phyloP scores from a whole-genome alignment of 164 flowering plant genomes.

The Vitis amurensis region DNA sequence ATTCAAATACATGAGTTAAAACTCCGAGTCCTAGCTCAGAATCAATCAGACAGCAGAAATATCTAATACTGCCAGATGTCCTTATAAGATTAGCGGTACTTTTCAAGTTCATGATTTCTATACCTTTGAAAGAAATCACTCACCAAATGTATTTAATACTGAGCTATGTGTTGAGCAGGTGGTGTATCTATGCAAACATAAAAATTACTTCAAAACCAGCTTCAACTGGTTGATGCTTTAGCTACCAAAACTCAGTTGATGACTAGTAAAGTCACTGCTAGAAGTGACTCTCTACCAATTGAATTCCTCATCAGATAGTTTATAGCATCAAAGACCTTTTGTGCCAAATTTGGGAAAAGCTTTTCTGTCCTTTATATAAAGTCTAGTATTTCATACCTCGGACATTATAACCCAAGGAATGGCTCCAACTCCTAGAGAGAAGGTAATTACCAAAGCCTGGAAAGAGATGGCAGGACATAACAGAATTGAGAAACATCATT shows the following conservation, averaged over 20 bases:
- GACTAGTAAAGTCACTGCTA: neutral
- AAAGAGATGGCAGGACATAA: neutral
- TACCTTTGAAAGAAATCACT: no score
- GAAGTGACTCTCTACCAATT: neutral
- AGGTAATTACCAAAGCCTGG: slow-evolving; percentile 34
- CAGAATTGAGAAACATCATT: neutral
- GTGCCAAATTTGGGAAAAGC: neutral
- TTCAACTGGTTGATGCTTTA: no score
- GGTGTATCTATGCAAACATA: no score
- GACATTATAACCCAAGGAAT: slow-evolving; percentile 57
- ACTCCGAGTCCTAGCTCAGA: no score
- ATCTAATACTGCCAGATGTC: no score
- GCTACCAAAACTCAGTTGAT: neutral
- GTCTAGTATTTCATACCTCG: slow-evolving; percentile 28
- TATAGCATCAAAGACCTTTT: neutral
- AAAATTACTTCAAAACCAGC: no score
- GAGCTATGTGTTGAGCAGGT: no score
- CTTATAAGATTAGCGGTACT: no score
- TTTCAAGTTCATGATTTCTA: no score
- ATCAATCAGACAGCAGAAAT: no score
- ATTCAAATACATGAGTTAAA: no score
- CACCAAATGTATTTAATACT: no score
- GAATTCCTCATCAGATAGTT: neutral
- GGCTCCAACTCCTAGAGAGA: slow-evolving; percentile 44
- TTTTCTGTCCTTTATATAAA: neutral